Evolutionary conservation across 2,329 filamentous ascomycete genomes (phyloP), one percentile per base, ranked within the genome.

Genomic region (Leptographium flavum): DNA sequence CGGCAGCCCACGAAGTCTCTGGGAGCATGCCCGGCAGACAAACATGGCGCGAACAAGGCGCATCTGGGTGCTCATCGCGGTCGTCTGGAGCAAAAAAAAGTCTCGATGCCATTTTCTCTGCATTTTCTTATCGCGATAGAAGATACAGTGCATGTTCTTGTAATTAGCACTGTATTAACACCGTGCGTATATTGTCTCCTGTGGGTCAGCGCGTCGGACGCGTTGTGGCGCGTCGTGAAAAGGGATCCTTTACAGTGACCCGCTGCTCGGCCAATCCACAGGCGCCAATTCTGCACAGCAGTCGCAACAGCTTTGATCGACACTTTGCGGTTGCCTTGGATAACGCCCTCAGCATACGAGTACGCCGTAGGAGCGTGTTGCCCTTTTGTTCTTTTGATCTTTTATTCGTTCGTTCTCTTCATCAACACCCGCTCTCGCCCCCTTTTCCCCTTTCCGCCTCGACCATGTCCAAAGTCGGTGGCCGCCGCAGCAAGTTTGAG

Each of bases 401-500:
- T n/a, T n/a, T n/a, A n/a, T n/a, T n/a, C n/a, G n/a, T n/a, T n/a
- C n/a, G n/a, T n/a, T 25, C 37, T 31, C 21, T 36, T 36, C 36
- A 15, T 30, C 21, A 23, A 9, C 21, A 19, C 23, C 7, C 36
- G 14, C 31, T 39, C 17, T 11, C 23, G 31, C 11, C 17, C 36
- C 2, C 17, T 11, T 41, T 19, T 37, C 7, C n/a, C 19, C 13
- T 40, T 33, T 1, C 15, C 22, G 13, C 8, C 15, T n/a, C 42
- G 30, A 14, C 42, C 52, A 61, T 50, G 53, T 70, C 68, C 27
- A 68, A 61, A 49, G 61, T 59, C 28, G 51, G 52, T 35, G 61
- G 54, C 54, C 66, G 58, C 53, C 64, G 71, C 54, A 66, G 68
- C 52, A 76, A 69, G 65, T 71, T 81, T 57, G 87, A 84, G 43